Base-by-base conservation (phyloP, 108 stramenopile species). In the Pelagomonas calceolata region DNA sequence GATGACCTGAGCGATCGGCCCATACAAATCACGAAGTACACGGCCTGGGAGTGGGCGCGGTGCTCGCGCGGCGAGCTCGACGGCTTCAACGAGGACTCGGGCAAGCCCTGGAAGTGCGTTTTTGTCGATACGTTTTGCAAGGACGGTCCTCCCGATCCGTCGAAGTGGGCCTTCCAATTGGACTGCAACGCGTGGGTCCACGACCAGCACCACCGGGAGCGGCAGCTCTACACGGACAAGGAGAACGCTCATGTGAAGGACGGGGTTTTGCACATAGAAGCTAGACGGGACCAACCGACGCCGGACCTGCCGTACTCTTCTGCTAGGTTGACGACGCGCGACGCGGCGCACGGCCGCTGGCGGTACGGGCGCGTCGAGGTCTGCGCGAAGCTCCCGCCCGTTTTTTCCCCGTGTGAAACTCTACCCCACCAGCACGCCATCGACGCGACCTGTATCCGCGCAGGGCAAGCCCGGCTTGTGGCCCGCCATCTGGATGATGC, bases 401-500 rank as follows among this genome's bases (percentile, higher is more conserved):
- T n/a, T n/a, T n/a, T n/a, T n/a, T n/a, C n/a, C n/a, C n/a, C n/a
- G n/a, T n/a, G n/a, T n/a, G n/a, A n/a, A n/a, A n/a, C n/a, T n/a
- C n/a, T n/a, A n/a, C n/a, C n/a, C n/a, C n/a, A n/a, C n/a, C n/a
- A n/a, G n/a, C n/a, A n/a, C n/a, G n/a, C n/a, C n/a, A n/a, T n/a
- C n/a, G n/a, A n/a, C n/a, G n/a, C n/a, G n/a, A n/a, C n/a, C n/a
- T n/a, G n/a, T n/a, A n/a, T n/a, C n/a, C n/a, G n/a, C n/a, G n/a
- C n/a, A n/a, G 39, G 76, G 73, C 31, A 70, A 33, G 16, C 74
- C 70, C 15, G 80, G 76, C 32, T 67, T 74, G 0, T 81, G 73
- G 82, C 79, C 82, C 37, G 82, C 79, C 32, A 64, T 79, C 44
- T 83, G 82, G 82, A 68, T 83, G 43, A 72, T 79, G 30, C 81